A percentile compares a stretch with the other conserved stretches of the same genome.
phyloP scores from a whole-genome alignment of 2,329 filamentous ascomycete species.

The Fusarium humuli region DNA sequence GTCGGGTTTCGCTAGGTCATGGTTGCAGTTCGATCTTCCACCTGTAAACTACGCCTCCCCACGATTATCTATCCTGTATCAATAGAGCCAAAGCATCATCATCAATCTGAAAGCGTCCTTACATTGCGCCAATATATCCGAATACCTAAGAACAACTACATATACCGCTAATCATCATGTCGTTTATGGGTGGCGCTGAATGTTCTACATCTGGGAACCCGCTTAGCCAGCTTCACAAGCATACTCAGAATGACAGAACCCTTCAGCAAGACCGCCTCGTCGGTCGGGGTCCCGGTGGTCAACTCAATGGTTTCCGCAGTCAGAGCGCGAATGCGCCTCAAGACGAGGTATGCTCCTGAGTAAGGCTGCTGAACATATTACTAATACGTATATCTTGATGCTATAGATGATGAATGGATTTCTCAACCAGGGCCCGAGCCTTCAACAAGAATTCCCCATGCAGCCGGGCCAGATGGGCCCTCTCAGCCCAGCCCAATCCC shows the following conservation, averaged over 20 bases:
- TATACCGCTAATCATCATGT: conserved; percentile 70
- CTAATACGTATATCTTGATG: conserved; percentile 44
- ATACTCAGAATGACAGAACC: conserved; percentile 95
- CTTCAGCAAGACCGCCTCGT: conserved; percentile 90
- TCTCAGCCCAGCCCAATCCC: conserved; percentile 63
- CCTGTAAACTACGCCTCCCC: conserved; percentile 24
- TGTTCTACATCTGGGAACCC: conserved; percentile 97
- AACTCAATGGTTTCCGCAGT: conserved; percentile 82
- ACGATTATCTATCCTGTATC: conserved; percentile 1
- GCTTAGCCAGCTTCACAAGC: conserved; percentile 96
- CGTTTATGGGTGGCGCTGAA: conserved; percentile 94
- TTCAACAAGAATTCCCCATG: conserved; percentile 67
- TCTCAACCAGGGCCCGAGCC: conserved; percentile 78
- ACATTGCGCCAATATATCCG: conserved; percentile 12
- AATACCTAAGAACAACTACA: conserved; percentile 7
- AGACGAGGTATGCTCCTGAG: conserved; percentile 70
- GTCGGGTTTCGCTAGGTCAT: conserved; percentile 27
- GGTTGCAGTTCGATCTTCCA: conserved; percentile 28
- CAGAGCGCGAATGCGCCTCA: conserved; percentile 75
- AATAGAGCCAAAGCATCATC: conserved; percentile 1
- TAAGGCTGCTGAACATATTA: conserved; percentile 40
- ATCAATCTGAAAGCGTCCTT: not conserved
- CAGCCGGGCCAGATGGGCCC: conserved; percentile 59
- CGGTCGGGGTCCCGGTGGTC: conserved; percentile 75
- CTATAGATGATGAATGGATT: conserved; percentile 91